phyloP scores from a whole-genome alignment of 306 rosid genomes.

The Gleditsia sinensis region DNA sequence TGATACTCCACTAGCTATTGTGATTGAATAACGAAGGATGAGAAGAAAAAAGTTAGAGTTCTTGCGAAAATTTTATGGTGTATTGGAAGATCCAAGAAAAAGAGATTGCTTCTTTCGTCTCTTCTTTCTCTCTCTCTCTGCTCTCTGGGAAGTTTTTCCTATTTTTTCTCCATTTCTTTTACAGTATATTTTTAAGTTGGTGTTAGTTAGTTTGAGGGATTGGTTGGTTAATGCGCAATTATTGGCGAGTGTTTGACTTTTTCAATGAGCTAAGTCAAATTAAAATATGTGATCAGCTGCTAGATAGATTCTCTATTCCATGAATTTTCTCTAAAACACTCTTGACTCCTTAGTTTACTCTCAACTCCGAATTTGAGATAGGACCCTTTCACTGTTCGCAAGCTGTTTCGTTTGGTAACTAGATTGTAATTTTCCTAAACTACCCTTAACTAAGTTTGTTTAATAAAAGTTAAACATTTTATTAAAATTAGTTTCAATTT shows the following conservation, averaged over 20 bases:
- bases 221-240: slow-evolving; percentile 57
- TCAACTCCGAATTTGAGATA: too few relatives aligned
- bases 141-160: slow-evolving; percentile 8
- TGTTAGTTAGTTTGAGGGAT: slow-evolving; percentile 22
- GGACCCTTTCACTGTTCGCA: too few relatives aligned
- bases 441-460: too few relatives aligned
- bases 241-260: slow-evolving; percentile 59
- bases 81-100: slow-evolving; percentile 47
- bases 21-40: slow-evolving; percentile 29
- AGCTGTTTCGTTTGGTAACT: too few relatives aligned
- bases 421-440: too few relatives aligned
- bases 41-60: slow-evolving; percentile 6
- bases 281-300: too few relatives aligned
- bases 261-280: slow-evolving; percentile 19
- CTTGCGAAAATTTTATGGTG: not conserved
- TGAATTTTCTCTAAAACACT: too few relatives aligned
- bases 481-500: too few relatives aligned
- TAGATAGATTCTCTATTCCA: too few relatives aligned
- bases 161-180: slow-evolving; percentile 29
- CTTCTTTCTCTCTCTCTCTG: slow-evolving; percentile 32
- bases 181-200: slow-evolving; percentile 25
- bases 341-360: too few relatives aligned
- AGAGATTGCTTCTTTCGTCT: slow-evolving; percentile 48
- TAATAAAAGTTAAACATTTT: too few relatives aligned
- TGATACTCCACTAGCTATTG: too few relatives aligned